Evolutionary conservation across 225 moss, liverwort and hornwort genomes (phyloP), one percentile per base, ranked within the genome.

Genomic region (Pleurozium schreberi): DNA sequence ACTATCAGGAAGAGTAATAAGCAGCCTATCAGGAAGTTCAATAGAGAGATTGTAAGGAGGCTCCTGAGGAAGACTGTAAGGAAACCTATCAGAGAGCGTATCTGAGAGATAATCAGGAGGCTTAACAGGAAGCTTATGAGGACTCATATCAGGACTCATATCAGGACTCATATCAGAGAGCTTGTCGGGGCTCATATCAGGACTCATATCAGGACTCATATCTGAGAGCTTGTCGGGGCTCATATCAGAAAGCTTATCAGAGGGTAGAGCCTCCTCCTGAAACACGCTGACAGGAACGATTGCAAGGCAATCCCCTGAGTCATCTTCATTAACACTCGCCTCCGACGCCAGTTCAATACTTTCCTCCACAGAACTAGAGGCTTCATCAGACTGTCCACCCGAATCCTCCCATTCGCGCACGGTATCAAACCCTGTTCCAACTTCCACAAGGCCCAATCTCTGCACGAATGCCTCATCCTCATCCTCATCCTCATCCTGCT

Each of bases 361-460:
- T 73, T 68, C 90, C 75, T 90, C 88, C 64, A 58, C 83, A 77
- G 88, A 88, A 15, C n/a, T 61, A 33, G 83, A 79, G 74, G 84
- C 75, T 61, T 80, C 92, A 38, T 75, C 85, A 74, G 55, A 45
- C 81, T 58, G 62, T 11, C 70, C 87, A 77, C 57, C 91, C 14
- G 45, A 73, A 52, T 80, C 84, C 90, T 91, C 93, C 91, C 83
- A 88, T 47, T 85, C 80, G 13, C 65, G 20, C 57, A 88, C 73
- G 8, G 73, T 52, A 73, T 73, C 90, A 43, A 88, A 81, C 36
- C 75, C 67, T 83, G 89, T 85, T 85, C 74, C 85, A 43, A 61
- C 57, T 33, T 47, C 84, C 55, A 27, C 79, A 13, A n/a, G 69
- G 6, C 53, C 88, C 55, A 89, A 83, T 58, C 88, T 90, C 50